Base-by-base conservation (phyloP, 768 basidiomycete genomes). In the Tylopilus balloui region DNA sequence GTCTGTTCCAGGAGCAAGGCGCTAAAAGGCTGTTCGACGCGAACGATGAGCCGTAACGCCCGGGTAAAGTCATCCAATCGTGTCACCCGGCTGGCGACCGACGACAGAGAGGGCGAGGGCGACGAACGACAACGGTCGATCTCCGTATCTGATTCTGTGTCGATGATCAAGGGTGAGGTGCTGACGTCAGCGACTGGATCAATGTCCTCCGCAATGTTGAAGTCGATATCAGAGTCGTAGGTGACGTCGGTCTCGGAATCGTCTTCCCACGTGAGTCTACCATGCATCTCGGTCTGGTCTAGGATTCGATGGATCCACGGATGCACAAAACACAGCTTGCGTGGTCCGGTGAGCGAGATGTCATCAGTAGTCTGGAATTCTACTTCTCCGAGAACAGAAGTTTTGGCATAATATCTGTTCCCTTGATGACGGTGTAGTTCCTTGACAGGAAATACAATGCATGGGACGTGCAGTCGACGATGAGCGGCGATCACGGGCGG, bases 231-330 rank as follows among this genome's bases (percentile, higher is more conserved):
- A n/a, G 42, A 43, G 24, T 53, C 50, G 3, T 47, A 31, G 31
- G 41, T 43, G 7, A 28, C 13, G 4, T 54, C 53, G 2, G 34
- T 41, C 24, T 41, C 51, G 11, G 51, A 44, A 34, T 53, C 51
- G 8, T 54, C 51, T 17, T 53, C 51, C 38, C 46, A 54, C 17
- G 28, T 3, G 8, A 41, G 11, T 32, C 42, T 29, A 2, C 28
- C 19, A 12, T 24, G 34, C 11, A 31, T 27, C 21, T 46, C 48
- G 9, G 37, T 21, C 20, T 10, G 45, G 21, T 45, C 43, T 6
- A 50, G 31, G 25, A 56, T 41, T 25, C 25, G 21, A 37, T 49
- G 47, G n/a, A 53, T 53, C 54, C 54, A 55, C 3, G 54, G 54
- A 38, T 49, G 27, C 45, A 17, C 54, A 31, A 56, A 41, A 15